These are phyloP conservation scores for Aspergillus nanangensis DNA, from an alignment of 495 filamentous ascomycete genomes.

Conservation along the genomic window DNA sequence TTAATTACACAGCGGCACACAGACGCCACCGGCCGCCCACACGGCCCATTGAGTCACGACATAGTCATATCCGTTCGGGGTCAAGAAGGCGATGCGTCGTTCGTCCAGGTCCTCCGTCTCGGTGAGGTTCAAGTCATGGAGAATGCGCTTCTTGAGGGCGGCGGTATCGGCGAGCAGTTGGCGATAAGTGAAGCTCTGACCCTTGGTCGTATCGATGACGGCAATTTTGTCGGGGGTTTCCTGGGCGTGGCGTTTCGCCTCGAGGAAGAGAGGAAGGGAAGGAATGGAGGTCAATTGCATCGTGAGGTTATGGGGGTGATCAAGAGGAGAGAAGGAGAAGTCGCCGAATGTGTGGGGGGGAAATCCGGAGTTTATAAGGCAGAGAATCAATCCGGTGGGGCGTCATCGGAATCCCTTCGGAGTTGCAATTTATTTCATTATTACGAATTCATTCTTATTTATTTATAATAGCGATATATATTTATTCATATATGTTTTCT, in stretches of 20 bases:
- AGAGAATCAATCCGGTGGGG: too few species aligned
- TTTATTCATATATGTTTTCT: not conserved
- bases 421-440: too few species aligned
- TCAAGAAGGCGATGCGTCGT: slow-evolving; percentile 73
- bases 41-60: slow-evolving; percentile 62
- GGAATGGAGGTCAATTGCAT: slow-evolving; percentile 42
- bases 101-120: slow-evolving; percentile 57
- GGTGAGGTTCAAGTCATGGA: slow-evolving; percentile 38
- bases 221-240: slow-evolving; percentile 66
- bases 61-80: slow-evolving; percentile 91
- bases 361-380: too few species aligned
- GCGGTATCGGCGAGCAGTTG: slow-evolving; percentile 74
- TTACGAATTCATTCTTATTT: not conserved
- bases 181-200: slow-evolving; percentile 71
- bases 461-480: slow-evolving; percentile 1
- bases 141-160: slow-evolving; percentile 57
- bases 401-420: too few species aligned
- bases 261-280: slow-evolving; percentile 71
- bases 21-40: slow-evolving; percentile 40
- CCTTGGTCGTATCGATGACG: slow-evolving; percentile 67
- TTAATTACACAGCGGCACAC: slow-evolving; percentile 34
- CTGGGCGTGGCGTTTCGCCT: slow-evolving; percentile 37
- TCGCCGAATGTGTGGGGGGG: too few species aligned
- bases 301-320: not conserved
- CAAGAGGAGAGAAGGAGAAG: not conserved